Base-by-base conservation (phyloP, 495 filamentous ascomycete species). In the Penicillium malachiteum region DNA sequence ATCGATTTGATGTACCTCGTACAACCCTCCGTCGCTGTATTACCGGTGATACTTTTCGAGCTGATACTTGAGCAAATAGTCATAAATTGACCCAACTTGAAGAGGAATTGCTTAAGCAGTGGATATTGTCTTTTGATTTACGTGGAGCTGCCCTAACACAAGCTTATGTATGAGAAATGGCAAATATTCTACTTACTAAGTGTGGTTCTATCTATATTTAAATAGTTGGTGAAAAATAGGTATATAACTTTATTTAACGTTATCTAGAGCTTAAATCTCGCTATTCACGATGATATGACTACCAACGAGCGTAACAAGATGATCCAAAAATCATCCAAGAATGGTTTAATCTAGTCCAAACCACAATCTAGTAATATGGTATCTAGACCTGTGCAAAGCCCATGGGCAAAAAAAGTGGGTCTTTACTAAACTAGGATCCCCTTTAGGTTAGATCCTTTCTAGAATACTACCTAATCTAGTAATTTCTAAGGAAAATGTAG, bases 261-360 rank as follows among this genome's bases (percentile, higher is more conserved):
- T 58, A 52, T 21, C 57, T 46, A 56, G 55, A 68, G 35, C 63
- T 77, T 26, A 51, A 52, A 54, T 69, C 58, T 42, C 60, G 43
- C 56, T 75, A 60, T 52, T 64, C 33, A 44, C 57, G 55, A 35
- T 43, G 21, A 46, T 66, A 69, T 45, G 55, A 78, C 59, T 64
- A 69, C 52, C 55, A 76, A 52, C 63, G 66, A 49, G 63, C 59
- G 32, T 34, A 64, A 50, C 59, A 61, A 46, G 66, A 79, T 65
- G 67, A 77, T 67, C 66, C 62, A 45, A 54, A 65, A 34, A 14
- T 67, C 30, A 66, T 73, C 48, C 6, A 45, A 5, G 55, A 13
- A 11, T n/a, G n/a, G n/a, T n/a, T n/a, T n/a, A n/a, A n/a, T n/a
- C n/a, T 79, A 63, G 72, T 78, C 78, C 58, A 38, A 43, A 32